Evolutionary conservation across 108 stramenopile genomes (phyloP).

Genomic region (Cylindrotheca closterium): DNA sequence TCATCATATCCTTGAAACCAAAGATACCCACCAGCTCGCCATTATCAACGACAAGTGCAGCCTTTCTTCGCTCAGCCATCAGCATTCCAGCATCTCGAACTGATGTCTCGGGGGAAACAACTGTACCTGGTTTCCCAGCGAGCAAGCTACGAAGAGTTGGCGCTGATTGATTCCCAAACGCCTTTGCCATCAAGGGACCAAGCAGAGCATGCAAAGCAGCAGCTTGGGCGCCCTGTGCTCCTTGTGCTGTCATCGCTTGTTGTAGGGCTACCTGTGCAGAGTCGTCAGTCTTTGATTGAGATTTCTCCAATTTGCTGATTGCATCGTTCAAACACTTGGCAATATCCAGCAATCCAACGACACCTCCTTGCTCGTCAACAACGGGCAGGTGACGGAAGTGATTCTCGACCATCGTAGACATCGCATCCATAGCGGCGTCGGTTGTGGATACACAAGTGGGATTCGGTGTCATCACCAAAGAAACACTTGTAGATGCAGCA

Average conservation of each 20-base stretch:
- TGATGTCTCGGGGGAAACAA: slow-evolving; percentile 63
- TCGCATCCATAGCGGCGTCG: slow-evolving; percentile 86
- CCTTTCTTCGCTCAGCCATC: slow-evolving; percentile 87
- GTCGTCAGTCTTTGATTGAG: slow-evolving; percentile 45
- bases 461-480: slow-evolving; percentile 81
- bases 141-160: slow-evolving; percentile 74
- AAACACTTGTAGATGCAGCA: slow-evolving; percentile 50
- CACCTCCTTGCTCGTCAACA: slow-evolving; percentile 72
- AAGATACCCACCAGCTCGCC: slow-evolving; percentile 86
- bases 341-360: slow-evolving; percentile 91
- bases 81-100: slow-evolving; percentile 66
- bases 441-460: slow-evolving; percentile 80
- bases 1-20: slow-evolving; percentile 95
- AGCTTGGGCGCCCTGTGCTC: slow-evolving; percentile 57
- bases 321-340: slow-evolving; percentile 96
- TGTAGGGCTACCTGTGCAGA: slow-evolving; percentile 67
- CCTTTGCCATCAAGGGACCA: slow-evolving; percentile 65
- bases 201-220: slow-evolving; percentile 62
- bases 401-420: slow-evolving; percentile 92
- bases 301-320: slow-evolving; percentile 85
- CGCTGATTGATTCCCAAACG: slow-evolving; percentile 59
- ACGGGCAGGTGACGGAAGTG: slow-evolving; percentile 93
- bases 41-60: slow-evolving; percentile 81
- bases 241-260: slow-evolving; percentile 53
- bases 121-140: slow-evolving; percentile 63